These are phyloP conservation scores for Boletellus ananiceps DNA, from an alignment of 768 basidiomycete species.

Conservation along the genomic window DNA sequence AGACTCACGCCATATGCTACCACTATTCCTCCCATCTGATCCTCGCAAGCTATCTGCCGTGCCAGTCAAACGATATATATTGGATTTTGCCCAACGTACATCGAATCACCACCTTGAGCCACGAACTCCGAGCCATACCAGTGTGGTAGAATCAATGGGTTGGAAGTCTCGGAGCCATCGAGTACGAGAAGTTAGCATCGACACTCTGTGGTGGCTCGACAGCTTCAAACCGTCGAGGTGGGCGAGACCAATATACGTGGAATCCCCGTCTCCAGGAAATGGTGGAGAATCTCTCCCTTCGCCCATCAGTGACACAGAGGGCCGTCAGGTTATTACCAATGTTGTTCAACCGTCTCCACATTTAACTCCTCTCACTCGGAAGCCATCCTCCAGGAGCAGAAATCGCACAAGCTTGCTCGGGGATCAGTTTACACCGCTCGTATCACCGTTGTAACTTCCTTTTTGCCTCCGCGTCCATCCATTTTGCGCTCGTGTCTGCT, in stretches of 20 bases:
- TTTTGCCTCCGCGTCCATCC: not conserved
- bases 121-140: conserved; percentile 39
- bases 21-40: conserved; percentile 77
- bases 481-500: conserved; percentile 4
- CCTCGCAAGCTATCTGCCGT: conserved; percentile 70
- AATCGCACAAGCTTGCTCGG: conserved; percentile 45
- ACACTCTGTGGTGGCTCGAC: conserved; percentile 67
- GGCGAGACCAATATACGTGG: conserved; percentile 38
- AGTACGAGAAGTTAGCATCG: conserved; percentile 56
- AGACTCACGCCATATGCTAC: conserved; percentile 92
- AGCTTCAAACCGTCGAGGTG: conserved; percentile 56
- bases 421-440: conserved; percentile 24
- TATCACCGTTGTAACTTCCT: conserved; percentile 11
- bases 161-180: conserved; percentile 60
- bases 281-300: conserved; percentile 22
- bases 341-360: conserved; percentile 20
- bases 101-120: conserved; percentile 25
- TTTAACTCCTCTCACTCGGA: conserved; percentile 60
- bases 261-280: conserved; percentile 34
- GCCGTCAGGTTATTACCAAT: conserved; percentile 37
- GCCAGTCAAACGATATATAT: conserved; percentile 41
- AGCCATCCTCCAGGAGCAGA: conserved; percentile 56
- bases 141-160: conserved; percentile 39
- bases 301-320: conserved; percentile 29
- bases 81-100: conserved; percentile 13